Evolutionary conservation across 2,329 filamentous ascomycete species (phyloP).

Genomic region (Colletotrichum karsti): DNA sequence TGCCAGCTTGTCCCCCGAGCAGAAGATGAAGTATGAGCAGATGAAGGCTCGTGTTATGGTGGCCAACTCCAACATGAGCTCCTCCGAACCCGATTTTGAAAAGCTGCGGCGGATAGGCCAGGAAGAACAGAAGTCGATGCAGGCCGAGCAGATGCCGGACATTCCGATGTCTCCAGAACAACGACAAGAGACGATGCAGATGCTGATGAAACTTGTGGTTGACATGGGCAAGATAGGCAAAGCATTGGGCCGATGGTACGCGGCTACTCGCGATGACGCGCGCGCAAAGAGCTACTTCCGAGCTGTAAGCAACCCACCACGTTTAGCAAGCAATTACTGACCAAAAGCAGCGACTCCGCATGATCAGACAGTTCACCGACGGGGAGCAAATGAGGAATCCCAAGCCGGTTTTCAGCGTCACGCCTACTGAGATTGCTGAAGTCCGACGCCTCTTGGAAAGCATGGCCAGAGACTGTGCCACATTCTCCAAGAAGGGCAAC

Average conservation of each 20-base stretch:
- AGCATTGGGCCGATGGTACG: constrained; percentile 57
- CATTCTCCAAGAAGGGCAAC: constrained; percentile 35
- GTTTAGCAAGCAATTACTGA: constrained; percentile 40
- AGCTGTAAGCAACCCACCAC: constrained; percentile 59
- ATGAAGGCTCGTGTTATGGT: constrained; percentile 32
- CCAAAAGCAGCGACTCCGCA: constrained; percentile 56
- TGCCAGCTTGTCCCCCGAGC: constrained; percentile 52
- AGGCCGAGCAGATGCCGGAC: constrained; percentile 51
- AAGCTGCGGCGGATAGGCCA: constrained; percentile 45
- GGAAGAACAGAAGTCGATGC: constrained; percentile 50
- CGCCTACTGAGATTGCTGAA: constrained; percentile 58
- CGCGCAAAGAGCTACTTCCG: constrained; percentile 62
- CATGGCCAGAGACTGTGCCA: constrained; percentile 59
- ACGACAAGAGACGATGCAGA: constrained; percentile 51
- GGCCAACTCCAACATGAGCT: not conserved
- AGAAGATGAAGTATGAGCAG: constrained; percentile 54
- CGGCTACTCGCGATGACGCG: constrained; percentile 55
- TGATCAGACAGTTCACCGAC: constrained; percentile 62
- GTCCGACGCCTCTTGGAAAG: constrained; percentile 56
- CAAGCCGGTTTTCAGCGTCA: constrained; percentile 61
- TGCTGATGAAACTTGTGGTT: constrained; percentile 48
- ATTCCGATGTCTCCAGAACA: constrained; percentile 56
- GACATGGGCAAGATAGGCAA: constrained; percentile 56
- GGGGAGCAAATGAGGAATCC: constrained; percentile 53
- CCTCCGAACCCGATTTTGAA: constrained; percentile 22